Percentiles rank a stretch among this genome's conserved stretches.
These are phyloP conservation scores for sweet orange (Citrus sinensis) DNA, from an alignment of 345 rosid genomes.

Conservation along the genomic window DVS_A1.0 CM039166.1:15647001-15647500, in stretches of 20 bases:
- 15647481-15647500: constrained; percentile 72
- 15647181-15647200: background rate
- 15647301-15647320: constrained; percentile 89
- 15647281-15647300: constrained; percentile 76
- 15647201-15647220: background rate
- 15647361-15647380: constrained; percentile 36
- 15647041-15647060: constrained; percentile 61
- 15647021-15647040: constrained; percentile 37
- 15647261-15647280: constrained; percentile 60
- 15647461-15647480: constrained; percentile 76
- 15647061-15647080: constrained; percentile 57
- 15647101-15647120: constrained; percentile 72
- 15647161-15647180: background rate
- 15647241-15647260: no score
- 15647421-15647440: constrained; percentile 88
- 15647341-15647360: constrained; percentile 59
- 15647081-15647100: constrained; percentile 67
- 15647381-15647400: constrained; percentile 91
- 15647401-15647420: constrained; percentile 74
- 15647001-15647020: constrained; percentile 75
- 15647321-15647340: constrained; percentile 67
- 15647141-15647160: background rate
- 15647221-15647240: background rate
- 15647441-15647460: constrained; percentile 61
- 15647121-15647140: background rate